Evolutionary conservation across 176 grass and related monocot species (phyloP), one percentile per base, ranked within the genome.

Genomic region (Oryza rufipogon): DNA sequence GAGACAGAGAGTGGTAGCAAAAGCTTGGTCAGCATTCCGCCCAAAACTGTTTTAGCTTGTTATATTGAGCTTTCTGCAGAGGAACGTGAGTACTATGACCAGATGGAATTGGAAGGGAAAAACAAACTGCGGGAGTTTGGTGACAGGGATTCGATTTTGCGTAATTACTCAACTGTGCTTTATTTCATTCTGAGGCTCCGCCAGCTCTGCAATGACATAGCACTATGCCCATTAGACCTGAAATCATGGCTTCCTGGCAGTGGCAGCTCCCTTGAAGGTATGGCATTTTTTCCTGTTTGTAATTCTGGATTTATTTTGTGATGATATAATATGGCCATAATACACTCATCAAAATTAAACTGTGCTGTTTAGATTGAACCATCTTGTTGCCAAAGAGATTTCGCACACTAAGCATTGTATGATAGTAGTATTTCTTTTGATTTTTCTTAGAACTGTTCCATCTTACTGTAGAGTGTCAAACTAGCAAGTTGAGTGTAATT

Each of bases 111-210:
- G 69, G 89, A 87, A 91, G 96, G 91, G 80, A 88, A 88, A 89
- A 98, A 82, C 72, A 95, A 90, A 88, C 47, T 98, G 25, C 87
- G 70, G 67, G 93, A 91, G 74, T 98, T 91, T 73, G 83, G 87
- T 74, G 89, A 93, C 49, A 79, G 77, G 75, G 93, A 98, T 83
- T 88, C 74, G 13, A 84, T 95, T 47, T 83, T 95, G 67, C 80
- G 81, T 4, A 90, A 98, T 78, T 98, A 93, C 76, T 95, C 96
- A 11, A 98, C 93, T 64, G 91, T 98, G 20, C 87, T 98, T 81
- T 91, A 90, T 73, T 87, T 95, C 74, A 93, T 98, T 84, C 81
- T 98, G 78, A 84, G 91, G 82, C 96, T 98, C 19, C 91, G 96
- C 19, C 93, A 98, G 88, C 92, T 98, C 56, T 95, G 93, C 70